Evolutionary conservation across 805 yeast genomes (phyloP), one percentile per base, ranked within the genome.

Genomic region (Candida xyloterini): DNA sequence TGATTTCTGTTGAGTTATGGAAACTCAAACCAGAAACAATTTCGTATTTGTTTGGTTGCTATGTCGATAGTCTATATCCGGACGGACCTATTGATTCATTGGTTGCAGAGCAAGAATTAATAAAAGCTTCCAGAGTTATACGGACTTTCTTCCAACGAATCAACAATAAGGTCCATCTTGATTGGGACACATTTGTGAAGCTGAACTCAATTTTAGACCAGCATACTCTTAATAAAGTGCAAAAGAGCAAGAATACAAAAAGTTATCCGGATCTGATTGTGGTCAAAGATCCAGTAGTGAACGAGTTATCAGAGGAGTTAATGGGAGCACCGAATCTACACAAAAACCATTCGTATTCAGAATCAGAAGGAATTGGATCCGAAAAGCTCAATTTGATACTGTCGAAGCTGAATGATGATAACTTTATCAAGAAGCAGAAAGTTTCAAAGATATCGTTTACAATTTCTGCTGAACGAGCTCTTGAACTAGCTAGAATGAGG

Each of bases 401-500:
- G 10, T 29, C 32, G 3, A 44, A 44, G 25, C 20, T 49, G 31
- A 33, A 26, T 5, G 47, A 41, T 14, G 30, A 23, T 13, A 38
- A 30, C 6, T 26, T 23, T 11, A 28, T 34, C 11, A 14, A 15
- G n/a, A 25, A 14, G 7, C n/a, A 4, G 9, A 23, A 26, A 26
- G 11, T 8, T 8, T 15, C 28, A 13, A 8, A 13, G 15, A 13
- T 26, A 4, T 14, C 13, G 2, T n/a, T 21, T 11, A 16, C 11
- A 15, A 16, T 13, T 15, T 14, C 15, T 3, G 10, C 13, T 5
- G 28, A 26, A 26, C 13, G 28, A 21, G 50, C 47, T 23, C 18
- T 45, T 7, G 46, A 44, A 20, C 27, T 38, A 13, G 27, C 46
- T 2, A 31, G 53, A 25, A 23, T 50, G 6, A 38, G 33, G 18